Base-by-base conservation (phyloP, 345 rosid species). In the Pseudoturritis turrita region DNA sequence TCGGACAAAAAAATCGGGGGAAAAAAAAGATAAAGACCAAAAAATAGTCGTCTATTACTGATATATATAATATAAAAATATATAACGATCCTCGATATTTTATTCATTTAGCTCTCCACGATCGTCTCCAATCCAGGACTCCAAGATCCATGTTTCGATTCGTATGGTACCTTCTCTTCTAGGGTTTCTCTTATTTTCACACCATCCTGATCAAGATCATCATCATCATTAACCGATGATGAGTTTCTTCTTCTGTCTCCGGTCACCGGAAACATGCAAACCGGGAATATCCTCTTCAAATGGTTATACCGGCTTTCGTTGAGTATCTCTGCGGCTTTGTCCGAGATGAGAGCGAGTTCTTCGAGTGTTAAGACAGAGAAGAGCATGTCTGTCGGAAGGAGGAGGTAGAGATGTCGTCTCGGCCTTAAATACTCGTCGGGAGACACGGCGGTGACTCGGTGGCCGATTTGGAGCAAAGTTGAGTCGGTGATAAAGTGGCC, bases 361-460 rank as follows among this genome's bases (percentile, higher is more conserved):
- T 77, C 80, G 0, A 65, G 73, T 65, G 80, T 77, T 51, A 77
- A 51, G 56, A 77, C 80, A 56, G 80, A 77, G 73, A 70, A 77
- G 35, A 70, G 68, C 73, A 77, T 64, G 41, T 77, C 77, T 3
- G 50, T 77, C 46, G 80, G 80, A 21, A 77, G 72, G 18, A 71
- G 29, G 7, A 70, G 73, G 56, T 77, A 77, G 8, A 77, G 62
- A 47, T 77, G 72, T 57, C 77, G 46, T 62, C 75, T 70, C 26
- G 80, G 80, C 37, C 68, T 33, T 49, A 77, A 33, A 5, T 41
- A n/a, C 22, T 71, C 73, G 11, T 57, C 18, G 7, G 62, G 62
- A 17, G 80, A 31, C 9, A 77, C 61, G 17, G 68, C 25, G 21
- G 72, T 70, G 41, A 77, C 68, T 49, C 80, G 49, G 17, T 71